Percentiles rank a stretch among this genome's conserved stretches.
Conservation (phyloP, 768 basidiomycete species). For the Kwoniella bestiolae region DNA sequence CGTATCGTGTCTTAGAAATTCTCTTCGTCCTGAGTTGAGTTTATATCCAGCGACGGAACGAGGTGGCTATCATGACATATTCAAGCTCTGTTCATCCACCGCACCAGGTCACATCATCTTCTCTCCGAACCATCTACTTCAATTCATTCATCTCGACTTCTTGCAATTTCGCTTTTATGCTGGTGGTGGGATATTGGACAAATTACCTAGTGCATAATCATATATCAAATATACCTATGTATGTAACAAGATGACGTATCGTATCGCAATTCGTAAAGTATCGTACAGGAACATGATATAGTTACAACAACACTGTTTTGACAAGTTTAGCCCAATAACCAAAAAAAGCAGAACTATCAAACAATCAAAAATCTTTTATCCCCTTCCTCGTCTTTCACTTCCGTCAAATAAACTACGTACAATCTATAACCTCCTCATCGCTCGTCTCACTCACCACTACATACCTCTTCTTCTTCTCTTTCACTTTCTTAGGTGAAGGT, state of each 20-base stretch:
- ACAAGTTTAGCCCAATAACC: too few species aligned
- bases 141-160: background rate
- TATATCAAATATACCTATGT: background rate
- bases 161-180: too few species aligned
- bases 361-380: too few species aligned
- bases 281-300: background rate
- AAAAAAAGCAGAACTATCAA: too few species aligned
- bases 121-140: background rate
- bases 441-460: conserved; percentile 20
- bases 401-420: conserved; percentile 7
- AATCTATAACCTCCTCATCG: conserved; percentile 27
- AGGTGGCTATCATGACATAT: too few species aligned
- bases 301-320: background rate
- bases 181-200: background rate
- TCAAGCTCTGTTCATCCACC: too few species aligned
- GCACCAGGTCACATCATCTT: too few species aligned
- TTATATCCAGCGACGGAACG: too few species aligned
- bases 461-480: conserved; percentile 6
- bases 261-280: background rate
- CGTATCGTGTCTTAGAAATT: background rate
- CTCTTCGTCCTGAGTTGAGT: background rate
- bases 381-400: too few species aligned
- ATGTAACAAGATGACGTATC: background rate
- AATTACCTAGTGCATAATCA: background rate
- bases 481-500: conserved; percentile 15